A percentile compares a stretch with the other conserved stretches of the same genome.
Evolutionary conservation across 1,284 basidiomycete genomes (phyloP).

Genomic region (Microbotryomycetes sp.): DNA sequence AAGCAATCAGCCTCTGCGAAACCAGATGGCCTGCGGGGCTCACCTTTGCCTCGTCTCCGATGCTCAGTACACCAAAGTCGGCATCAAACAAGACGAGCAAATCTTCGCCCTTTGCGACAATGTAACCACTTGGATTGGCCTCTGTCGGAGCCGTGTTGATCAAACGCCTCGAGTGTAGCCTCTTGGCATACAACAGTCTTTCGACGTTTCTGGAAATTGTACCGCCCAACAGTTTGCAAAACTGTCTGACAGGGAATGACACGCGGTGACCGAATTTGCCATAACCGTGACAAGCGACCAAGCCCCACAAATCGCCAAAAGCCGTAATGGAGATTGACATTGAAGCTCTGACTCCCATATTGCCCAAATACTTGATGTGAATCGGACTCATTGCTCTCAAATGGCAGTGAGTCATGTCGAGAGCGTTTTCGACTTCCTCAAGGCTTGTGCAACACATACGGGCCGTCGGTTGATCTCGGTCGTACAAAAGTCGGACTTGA

Average conservation of each 20-base stretch:
- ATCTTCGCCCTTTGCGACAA: conserved; percentile 79
- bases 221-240: conserved; percentile 62
- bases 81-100: conserved; percentile 74
- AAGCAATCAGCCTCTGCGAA: not conserved
- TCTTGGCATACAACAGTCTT: conserved; percentile 68
- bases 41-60: conserved; percentile 66
- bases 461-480: conserved; percentile 67
- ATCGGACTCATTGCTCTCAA: conserved; percentile 85
- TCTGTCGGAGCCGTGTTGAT: conserved; percentile 70
- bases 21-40: not conserved
- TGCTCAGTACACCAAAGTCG: conserved; percentile 74
- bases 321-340: conserved; percentile 85
- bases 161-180: conserved; percentile 69
- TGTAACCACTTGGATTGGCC: conserved; percentile 69
- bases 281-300: conserved; percentile 77
- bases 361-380: conserved; percentile 67
- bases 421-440: conserved; percentile 61
- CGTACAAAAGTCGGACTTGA: conserved; percentile 74
- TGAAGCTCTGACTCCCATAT: conserved; percentile 72
- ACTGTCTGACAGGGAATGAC: conserved; percentile 36
- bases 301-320: conserved; percentile 75
- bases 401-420: conserved; percentile 83
- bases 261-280: conserved; percentile 45
- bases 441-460: conserved; percentile 61
- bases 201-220: conserved; percentile 78